A percentile compares a stretch with the other conserved stretches of the same genome.
phyloP scores from a whole-genome alignment of 1,284 basidiomycete species.

The Ceratobasidium sp. region DNA sequence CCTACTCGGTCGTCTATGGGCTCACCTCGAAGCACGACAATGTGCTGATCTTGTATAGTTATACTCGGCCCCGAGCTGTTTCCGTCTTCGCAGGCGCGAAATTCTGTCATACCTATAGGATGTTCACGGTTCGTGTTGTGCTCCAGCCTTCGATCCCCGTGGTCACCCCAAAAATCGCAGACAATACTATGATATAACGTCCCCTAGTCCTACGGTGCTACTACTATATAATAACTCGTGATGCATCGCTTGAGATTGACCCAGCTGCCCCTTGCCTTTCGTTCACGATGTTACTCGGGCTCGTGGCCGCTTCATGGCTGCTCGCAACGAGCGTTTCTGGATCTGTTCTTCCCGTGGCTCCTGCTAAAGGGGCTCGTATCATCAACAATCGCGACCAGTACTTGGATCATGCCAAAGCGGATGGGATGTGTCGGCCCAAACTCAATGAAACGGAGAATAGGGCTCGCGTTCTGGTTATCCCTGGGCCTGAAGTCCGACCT shows the following conservation, averaged over 20 bases:
- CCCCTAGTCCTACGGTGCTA: too few species aligned
- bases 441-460: not conserved
- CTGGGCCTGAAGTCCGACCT: not conserved
- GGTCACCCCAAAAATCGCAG: not conserved
- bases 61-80: not conserved
- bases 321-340: not conserved
- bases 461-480: not conserved
- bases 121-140: not conserved
- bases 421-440: constrained; percentile 13
- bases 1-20: not conserved
- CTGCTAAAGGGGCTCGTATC: not conserved
- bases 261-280: not conserved
- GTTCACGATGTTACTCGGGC: constrained; percentile 8
- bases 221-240: not conserved
- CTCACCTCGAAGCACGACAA: not conserved
- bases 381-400: not conserved
- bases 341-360: not conserved
- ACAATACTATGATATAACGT: not conserved
- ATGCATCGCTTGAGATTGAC: not conserved
- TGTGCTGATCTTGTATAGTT: too few species aligned
- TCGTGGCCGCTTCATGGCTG: constrained; percentile 1
- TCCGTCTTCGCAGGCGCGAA: not conserved
- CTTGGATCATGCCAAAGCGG: not conserved
- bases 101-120: not conserved
- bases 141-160: not conserved